phyloP scores from a whole-genome alignment of 176 grass and related monocot genomes.

The Rhynchospora breviuscula region DNA sequence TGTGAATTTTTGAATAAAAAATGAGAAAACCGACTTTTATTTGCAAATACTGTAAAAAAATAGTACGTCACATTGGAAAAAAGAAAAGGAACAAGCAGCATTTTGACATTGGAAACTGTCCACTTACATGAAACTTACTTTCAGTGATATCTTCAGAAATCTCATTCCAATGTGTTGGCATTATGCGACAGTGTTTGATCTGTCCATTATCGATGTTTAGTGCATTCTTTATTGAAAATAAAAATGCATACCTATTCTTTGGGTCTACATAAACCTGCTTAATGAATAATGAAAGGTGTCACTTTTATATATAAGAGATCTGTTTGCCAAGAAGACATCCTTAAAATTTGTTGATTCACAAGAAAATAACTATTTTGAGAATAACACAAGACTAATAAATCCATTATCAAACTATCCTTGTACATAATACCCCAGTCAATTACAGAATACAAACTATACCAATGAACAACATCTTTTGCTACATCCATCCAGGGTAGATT shows the following conservation, averaged over 20 bases:
- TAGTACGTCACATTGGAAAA: too few relatives aligned
- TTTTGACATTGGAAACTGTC: too few relatives aligned
- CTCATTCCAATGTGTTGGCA: slow-evolving; percentile 16
- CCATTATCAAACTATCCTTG: not conserved
- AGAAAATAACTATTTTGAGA: not conserved
- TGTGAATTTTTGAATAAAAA: not conserved
- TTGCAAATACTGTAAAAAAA: not conserved
- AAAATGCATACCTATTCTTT: slow-evolving; percentile 36
- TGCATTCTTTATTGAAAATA: slow-evolving; percentile 38
- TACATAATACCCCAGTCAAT: not conserved
- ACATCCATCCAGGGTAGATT: not conserved
- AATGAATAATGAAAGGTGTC: not conserved
- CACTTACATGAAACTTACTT: slow-evolving; percentile 22
- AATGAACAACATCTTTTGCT: not conserved
- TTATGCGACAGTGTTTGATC: slow-evolving; percentile 16
- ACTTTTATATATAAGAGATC: not conserved
- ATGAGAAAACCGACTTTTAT: not conserved
- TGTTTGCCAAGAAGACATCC: not conserved
- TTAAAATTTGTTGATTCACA: not conserved
- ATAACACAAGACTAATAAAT: not conserved
- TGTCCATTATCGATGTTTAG: slow-evolving; percentile 30
- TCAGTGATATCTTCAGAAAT: not conserved
- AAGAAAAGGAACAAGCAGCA: not conserved
- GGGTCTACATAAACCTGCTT: slow-evolving; percentile 34
- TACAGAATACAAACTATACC: not conserved